Percentiles rank a stretch among this genome's conserved stretches.
phyloP scores from a whole-genome alignment of 306 rosid genomes.

The Bauhinia variegata region DNA sequence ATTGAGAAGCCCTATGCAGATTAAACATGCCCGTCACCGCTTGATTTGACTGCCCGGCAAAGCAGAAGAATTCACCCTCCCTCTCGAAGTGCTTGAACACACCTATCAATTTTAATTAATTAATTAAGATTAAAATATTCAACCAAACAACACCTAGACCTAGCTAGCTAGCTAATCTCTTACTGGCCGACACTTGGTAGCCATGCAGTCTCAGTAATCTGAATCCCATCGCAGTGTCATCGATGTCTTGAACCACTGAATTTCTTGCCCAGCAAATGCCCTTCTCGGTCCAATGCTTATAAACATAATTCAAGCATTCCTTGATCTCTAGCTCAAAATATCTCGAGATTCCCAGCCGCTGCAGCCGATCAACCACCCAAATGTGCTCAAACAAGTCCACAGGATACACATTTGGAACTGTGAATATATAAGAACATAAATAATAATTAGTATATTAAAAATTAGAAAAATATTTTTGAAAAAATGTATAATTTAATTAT shows the following conservation, averaged over 20 bases:
- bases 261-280: conserved; percentile 90
- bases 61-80: conserved; percentile 73
- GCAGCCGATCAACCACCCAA: conserved; percentile 83
- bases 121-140: too few relatives aligned
- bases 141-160: too few relatives aligned
- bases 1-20: conserved; percentile 68
- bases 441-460: not conserved
- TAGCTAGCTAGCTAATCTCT: too few relatives aligned
- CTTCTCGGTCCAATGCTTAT: conserved; percentile 80
- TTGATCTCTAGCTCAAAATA: conserved; percentile 62
- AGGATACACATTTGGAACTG: conserved; percentile 86
- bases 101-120: conserved; percentile 42
- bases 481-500: not conserved
- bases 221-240: conserved; percentile 94
- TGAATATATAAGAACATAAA: not conserved
- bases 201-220: conserved; percentile 78
- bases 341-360: conserved; percentile 79
- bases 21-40: conserved; percentile 90
- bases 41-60: conserved; percentile 70
- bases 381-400: conserved; percentile 87
- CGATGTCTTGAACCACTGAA: conserved; percentile 74
- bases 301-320: conserved; percentile 62
- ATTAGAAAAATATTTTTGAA: not conserved
- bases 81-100: conserved; percentile 80
- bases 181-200: conserved; percentile 66